Percentiles rank a stretch among this genome's conserved stretches.
phyloP scores from a whole-genome alignment of 225 moss, liverwort and hornwort species.

The Polytrichum formosum region DNA sequence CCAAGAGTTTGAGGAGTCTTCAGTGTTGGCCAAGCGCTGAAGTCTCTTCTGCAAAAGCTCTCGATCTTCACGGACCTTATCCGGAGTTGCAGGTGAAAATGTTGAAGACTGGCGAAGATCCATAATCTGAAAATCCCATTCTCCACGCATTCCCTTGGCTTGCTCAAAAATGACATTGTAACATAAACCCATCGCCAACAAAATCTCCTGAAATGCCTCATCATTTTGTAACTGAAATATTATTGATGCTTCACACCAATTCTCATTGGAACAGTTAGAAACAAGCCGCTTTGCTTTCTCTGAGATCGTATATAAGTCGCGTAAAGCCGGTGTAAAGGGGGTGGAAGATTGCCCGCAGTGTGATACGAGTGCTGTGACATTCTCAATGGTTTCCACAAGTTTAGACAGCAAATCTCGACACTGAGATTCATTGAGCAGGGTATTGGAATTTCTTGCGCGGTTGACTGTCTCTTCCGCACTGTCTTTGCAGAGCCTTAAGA shows the following conservation, averaged over 20 bases:
- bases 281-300: conserved; percentile 12
- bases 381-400: conserved; percentile 1
- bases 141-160: neutral
- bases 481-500: no score
- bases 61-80: neutral
- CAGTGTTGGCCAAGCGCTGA: neutral
- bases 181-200: conserved; percentile 11
- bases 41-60: neutral
- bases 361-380: conserved; percentile 11
- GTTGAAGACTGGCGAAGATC: conserved; percentile 5
- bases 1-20: neutral
- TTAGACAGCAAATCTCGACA: neutral
- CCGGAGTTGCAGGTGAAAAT: neutral
- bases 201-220: conserved; percentile 12
- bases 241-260: conserved; percentile 8
- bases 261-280: neutral
- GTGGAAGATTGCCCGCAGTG: neutral
- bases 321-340: neutral
- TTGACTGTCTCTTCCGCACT: no score
- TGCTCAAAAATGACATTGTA: conserved; percentile 12
- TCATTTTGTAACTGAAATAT: conserved; percentile 12
- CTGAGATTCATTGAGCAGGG: no score
- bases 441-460: no score
- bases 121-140: no score
- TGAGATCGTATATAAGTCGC: neutral